Conservation (phyloP, 257 asterid species). For the Jacaranda mimosifolia region DNA sequence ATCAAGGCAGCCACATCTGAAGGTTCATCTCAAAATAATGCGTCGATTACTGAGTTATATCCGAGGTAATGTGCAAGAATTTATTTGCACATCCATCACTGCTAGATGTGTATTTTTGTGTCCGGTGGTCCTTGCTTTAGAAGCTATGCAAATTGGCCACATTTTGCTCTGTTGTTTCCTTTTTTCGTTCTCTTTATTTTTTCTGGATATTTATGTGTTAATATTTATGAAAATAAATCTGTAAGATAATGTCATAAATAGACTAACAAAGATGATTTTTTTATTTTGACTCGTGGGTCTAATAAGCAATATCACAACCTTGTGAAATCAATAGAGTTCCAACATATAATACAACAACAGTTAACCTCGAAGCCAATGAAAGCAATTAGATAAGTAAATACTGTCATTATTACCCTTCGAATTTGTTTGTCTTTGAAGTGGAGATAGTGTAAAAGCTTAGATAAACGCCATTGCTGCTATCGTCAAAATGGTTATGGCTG, state of each 20-base stretch:
- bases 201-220: too few species aligned
- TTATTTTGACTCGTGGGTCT: too few species aligned
- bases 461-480: slow-evolving; percentile 1
- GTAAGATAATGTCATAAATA: not conserved
- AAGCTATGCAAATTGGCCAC: not conserved
- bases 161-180: not conserved
- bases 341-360: too few species aligned
- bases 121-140: not conserved
- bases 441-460: too few species aligned
- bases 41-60: slow-evolving; percentile 16
- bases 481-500: not conserved
- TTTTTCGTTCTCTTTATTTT: not conserved
- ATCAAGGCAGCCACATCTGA: not conserved
- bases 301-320: too few species aligned
- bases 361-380: too few species aligned
- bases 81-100: not conserved
- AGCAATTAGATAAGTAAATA: too few species aligned
- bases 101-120: not conserved
- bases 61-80: slow-evolving; percentile 16
- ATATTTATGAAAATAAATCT: not conserved
- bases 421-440: too few species aligned
- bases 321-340: too few species aligned
- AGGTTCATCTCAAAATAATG: not conserved
- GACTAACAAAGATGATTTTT: not conserved
- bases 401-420: too few species aligned